Evolutionary conservation across 768 basidiomycete species (phyloP), one percentile per base, ranked within the genome.

Genomic region (Naganishia onofrii): DNA sequence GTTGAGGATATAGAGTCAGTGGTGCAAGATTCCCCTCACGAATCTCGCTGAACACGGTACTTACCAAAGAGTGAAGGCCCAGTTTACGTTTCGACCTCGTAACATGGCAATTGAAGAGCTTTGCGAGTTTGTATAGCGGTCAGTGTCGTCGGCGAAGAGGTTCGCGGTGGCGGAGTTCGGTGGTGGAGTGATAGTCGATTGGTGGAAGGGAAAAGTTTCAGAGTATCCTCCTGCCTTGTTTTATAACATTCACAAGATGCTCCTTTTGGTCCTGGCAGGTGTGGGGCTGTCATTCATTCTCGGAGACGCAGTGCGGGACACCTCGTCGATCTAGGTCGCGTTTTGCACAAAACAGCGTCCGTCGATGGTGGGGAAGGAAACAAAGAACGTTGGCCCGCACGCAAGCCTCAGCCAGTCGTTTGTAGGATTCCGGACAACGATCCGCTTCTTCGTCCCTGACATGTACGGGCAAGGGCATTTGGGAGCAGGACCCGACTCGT

Each of bases 51-150:
- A 46, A 46, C 38, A 51, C 8, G 26, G 32, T 7, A 38, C 72
- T 12, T 52, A 71, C 66, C 65, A 67, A n/a, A 66, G 63, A 23
- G 73, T 74, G 57, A 74, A 71, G 6, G 70, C 70, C 73, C 70
- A 74, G 51, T 74, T 60, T 12, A 57, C 70, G n/a, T 51, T 23
- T 48, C 66, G 10, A n/a, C 73, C 73, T 42, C 73, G 56, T 34
- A 57, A 57, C 56, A 57, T 57, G 10, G 34, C 34, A 36, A 12
- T 57, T 15, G 9, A 32, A 5, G 23, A 8, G 28, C 34, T 36
- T 36, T 21, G 56, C 32, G 19, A 28, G n/a, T 28, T 57, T 23
- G 28, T 34, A 8, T 13, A 56, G 32, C 56, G 28, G 4, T 3
- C 6, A 10, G 29, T 28, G 6, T 36, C 34, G 34, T 28, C 21